Evolutionary conservation across 2,329 filamentous ascomycete species (phyloP).

Genomic region (Talaromyces islandicus): DNA sequence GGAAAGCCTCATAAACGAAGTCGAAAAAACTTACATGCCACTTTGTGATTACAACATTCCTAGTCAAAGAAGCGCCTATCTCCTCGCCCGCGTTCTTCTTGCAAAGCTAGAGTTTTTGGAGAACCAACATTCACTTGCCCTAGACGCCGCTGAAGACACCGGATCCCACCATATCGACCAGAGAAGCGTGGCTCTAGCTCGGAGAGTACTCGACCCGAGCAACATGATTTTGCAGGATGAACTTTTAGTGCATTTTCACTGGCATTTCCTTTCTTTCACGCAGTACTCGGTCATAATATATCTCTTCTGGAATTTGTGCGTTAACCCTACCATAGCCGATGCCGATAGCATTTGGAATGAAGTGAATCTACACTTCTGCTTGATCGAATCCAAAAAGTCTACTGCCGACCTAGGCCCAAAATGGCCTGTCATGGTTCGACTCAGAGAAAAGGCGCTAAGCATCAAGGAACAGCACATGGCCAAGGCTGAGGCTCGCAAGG

Average conservation of each 20-base stretch:
- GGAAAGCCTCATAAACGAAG: background rate
- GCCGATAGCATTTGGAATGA: conserved; percentile 25
- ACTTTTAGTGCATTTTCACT: background rate
- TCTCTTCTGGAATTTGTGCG: conserved; percentile 36
- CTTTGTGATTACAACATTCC: background rate
- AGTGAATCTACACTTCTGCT: conserved; percentile 12
- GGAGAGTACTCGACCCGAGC: background rate
- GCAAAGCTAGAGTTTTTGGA: background rate
- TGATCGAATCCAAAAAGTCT: background rate
- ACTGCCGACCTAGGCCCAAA: background rate
- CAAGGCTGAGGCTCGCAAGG: background rate
- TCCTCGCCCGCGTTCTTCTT: background rate
- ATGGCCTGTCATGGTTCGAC: conserved; percentile 3
- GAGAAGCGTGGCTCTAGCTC: background rate
- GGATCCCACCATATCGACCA: background rate
- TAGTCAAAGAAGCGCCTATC: background rate
- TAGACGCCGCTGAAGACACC: background rate
- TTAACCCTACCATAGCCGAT: conserved; percentile 23
- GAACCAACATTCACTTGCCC: background rate
- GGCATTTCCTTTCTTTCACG: conserved; percentile 10
- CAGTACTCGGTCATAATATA: conserved; percentile 39
- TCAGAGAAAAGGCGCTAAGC: conserved; percentile 6
- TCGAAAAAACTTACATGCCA: background rate
- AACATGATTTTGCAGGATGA: background rate
- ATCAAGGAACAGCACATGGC: background rate